Evolutionary conservation across 768 basidiomycete genomes (phyloP).

Genomic region (Trametes maxima): DNA sequence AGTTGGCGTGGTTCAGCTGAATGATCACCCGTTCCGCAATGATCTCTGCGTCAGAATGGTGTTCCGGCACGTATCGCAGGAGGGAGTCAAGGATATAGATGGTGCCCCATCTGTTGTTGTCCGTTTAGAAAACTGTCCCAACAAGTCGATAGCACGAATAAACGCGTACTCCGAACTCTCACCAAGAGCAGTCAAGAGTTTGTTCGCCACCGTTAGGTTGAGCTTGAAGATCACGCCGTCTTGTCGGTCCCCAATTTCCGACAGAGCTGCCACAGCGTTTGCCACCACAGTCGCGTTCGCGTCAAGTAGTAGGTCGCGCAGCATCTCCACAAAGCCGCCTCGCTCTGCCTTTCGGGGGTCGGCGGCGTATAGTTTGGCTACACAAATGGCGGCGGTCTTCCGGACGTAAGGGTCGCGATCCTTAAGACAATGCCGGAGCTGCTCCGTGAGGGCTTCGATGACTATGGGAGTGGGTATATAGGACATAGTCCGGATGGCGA

Average conservation of each 20-base stretch:
- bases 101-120: slow-evolving; percentile 85
- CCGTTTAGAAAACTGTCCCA: neutral
- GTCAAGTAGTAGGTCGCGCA: slow-evolving; percentile 92
- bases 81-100: slow-evolving; percentile 97
- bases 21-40: slow-evolving; percentile 95
- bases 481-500: slow-evolving; percentile 99
- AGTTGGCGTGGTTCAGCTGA: slow-evolving; percentile 97
- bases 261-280: slow-evolving; percentile 93
- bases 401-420: slow-evolving; percentile 97
- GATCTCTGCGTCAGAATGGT: slow-evolving; percentile 84
- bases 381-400: slow-evolving; percentile 97
- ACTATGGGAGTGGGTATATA: slow-evolving; percentile 94
- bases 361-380: slow-evolving; percentile 91
- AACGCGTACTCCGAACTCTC: slow-evolving; percentile 94
- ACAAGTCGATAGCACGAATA: neutral
- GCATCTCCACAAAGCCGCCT: slow-evolving; percentile 86
- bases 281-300: slow-evolving; percentile 95
- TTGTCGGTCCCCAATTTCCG: slow-evolving; percentile 95
- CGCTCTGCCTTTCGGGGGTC: slow-evolving; percentile 87
- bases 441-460: slow-evolving; percentile 83
- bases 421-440: slow-evolving; percentile 87
- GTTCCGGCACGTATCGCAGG: slow-evolving; percentile 90
- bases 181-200: slow-evolving; percentile 85
- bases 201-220: slow-evolving; percentile 85
- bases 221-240: slow-evolving; percentile 93